Conservation (phyloP, 331 rosid genomes). For the Acacia concinna region DNA sequence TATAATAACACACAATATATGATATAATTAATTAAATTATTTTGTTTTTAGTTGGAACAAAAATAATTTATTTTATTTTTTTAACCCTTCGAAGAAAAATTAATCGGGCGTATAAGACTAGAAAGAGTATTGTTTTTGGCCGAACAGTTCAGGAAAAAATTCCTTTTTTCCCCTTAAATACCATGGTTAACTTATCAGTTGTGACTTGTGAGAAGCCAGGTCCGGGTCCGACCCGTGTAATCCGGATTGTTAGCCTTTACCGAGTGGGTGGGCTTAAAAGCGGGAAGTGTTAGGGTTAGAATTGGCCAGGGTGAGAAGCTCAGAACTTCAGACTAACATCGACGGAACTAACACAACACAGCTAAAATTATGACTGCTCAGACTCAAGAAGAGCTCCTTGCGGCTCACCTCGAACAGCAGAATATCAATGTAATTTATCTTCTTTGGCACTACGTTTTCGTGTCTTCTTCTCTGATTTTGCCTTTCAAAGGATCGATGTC, state of each 20-base stretch:
- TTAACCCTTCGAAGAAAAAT: too few species aligned
- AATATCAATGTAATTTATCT: conserved; percentile 53
- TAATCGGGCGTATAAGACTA: too few species aligned
- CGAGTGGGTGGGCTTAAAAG: neutral
- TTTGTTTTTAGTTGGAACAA: too few species aligned
- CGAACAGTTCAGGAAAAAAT: too few species aligned
- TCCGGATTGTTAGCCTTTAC: neutral
- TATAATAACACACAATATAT: too few species aligned
- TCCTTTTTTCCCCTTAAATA: too few species aligned
- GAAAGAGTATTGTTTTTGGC: too few species aligned
- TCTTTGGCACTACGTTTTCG: neutral
- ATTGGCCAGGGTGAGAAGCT: neutral
- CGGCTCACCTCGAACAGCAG: conserved; percentile 76
- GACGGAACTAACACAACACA: neutral
- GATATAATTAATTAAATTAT: too few species aligned
- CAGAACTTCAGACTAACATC: neutral
- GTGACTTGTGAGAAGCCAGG: too few species aligned
- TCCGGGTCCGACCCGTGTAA: neutral
- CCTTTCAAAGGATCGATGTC: neutral
- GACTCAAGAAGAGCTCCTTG: conserved; percentile 88
- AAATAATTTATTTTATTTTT: too few species aligned
- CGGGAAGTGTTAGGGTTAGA: conserved; percentile 35
- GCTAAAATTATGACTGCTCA: conserved; percentile 69
- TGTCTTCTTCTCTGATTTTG: neutral
- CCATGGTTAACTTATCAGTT: too few species aligned